A percentile compares a stretch with the other conserved stretches of the same genome.
phyloP scores from a whole-genome alignment of 192 early-diverging fungal species.

The Entomortierella lignicola region DNA sequence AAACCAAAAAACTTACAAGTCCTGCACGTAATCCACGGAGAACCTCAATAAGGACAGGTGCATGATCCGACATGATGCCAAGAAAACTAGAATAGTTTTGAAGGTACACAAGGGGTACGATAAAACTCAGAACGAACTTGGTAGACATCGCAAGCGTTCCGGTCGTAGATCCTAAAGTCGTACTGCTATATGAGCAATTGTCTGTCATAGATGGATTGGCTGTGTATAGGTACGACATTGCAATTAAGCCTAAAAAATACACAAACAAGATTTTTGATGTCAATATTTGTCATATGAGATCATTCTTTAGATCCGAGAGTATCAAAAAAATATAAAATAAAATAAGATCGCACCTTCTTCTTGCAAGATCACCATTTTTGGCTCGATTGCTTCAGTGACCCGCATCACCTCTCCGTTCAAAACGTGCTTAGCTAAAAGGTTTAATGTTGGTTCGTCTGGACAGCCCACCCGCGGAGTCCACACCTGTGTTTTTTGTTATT shows the following conservation, averaged over 20 bases:
- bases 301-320: not conserved
- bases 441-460: constrained; percentile 49
- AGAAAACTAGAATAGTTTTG: constrained; percentile 63
- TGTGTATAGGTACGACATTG: constrained; percentile 46
- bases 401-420: constrained; percentile 65
- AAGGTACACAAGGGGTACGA: constrained; percentile 61
- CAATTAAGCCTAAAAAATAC: constrained; percentile 34
- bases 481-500: constrained; percentile 20
- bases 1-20: constrained; percentile 28
- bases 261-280: constrained; percentile 1
- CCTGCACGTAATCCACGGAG: constrained; percentile 49
- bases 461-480: constrained; percentile 50
- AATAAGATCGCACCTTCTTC: constrained; percentile 40
- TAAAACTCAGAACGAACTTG: constrained; percentile 58
- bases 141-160: constrained; percentile 51
- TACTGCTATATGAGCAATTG: constrained; percentile 32
- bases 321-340: not conserved
- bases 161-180: constrained; percentile 29
- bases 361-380: constrained; percentile 62
- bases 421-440: constrained; percentile 59
- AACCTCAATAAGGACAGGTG: constrained; percentile 59
- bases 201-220: constrained; percentile 43
- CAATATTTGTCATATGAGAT: not conserved
- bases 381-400: constrained; percentile 48
- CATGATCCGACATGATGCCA: constrained; percentile 57